Conservation (phyloP, 306 rosid species). For the Cucurbita maxima region DNA sequence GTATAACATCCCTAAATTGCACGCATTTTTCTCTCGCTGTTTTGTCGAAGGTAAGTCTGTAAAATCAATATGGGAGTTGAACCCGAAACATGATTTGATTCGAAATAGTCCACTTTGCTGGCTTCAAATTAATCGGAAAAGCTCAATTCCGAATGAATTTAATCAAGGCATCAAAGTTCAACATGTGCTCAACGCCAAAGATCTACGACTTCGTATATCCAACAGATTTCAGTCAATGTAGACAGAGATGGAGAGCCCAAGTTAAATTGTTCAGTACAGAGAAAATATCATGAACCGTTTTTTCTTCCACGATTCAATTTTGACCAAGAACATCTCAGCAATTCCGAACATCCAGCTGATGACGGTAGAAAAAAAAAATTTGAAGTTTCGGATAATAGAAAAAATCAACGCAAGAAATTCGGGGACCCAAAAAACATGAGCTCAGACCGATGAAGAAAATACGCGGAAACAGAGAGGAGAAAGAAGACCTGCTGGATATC, state of each 20-base stretch:
- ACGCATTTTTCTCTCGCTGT: neutral
- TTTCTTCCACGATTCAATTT: conserved; percentile 1
- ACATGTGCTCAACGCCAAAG: neutral
- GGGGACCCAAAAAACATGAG: neutral
- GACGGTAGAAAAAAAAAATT: neutral
- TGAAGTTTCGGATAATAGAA: neutral
- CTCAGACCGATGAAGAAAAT: neutral
- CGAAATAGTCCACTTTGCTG: neutral
- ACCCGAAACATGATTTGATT: neutral
- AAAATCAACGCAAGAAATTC: neutral
- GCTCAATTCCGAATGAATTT: neutral
- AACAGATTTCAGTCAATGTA: neutral
- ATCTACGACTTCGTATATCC: neutral
- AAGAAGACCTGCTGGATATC: conserved; percentile 57
- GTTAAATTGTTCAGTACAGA: neutral
- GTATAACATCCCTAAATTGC: neutral
- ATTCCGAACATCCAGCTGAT: conserved; percentile 1
- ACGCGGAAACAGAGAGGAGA: conserved; percentile 2
- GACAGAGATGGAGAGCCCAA: neutral
- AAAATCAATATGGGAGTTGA: neutral
- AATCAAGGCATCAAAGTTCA: neutral
- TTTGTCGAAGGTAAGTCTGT: neutral
- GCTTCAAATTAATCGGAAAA: conserved; percentile 1
- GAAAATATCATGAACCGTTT: neutral
- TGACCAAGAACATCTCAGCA: neutral